Conservation (phyloP, 1,284 basidiomycete species). For the Trichosporon sp. region DNA sequence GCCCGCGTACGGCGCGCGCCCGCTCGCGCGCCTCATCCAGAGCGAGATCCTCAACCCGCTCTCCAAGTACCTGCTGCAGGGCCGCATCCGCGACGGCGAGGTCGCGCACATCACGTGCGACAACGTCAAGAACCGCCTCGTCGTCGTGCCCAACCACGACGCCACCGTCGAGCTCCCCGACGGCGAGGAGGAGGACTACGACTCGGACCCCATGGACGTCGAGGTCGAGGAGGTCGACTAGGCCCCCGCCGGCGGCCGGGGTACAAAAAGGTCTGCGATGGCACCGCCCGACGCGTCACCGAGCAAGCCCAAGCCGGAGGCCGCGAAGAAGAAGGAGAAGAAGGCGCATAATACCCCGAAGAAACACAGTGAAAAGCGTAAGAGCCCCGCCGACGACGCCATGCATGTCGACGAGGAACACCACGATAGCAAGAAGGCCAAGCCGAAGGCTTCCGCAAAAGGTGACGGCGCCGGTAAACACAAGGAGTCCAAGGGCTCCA, state of each 20-base stretch:
- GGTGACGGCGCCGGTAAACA: neutral
- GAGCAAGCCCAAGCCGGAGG: neutral
- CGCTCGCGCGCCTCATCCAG: conserved; percentile 87
- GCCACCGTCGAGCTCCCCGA: conserved; percentile 41
- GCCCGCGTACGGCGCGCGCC: conserved; percentile 79
- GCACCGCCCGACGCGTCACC: neutral
- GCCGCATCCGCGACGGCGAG: conserved; percentile 77
- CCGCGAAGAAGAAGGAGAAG: neutral
- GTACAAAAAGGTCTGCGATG: conserved; percentile 21
- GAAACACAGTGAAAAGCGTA: neutral
- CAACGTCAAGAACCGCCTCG: conserved; percentile 71
- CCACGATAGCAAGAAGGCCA: neutral
- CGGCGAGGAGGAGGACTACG: conserved; percentile 31
- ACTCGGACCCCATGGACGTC: conserved; percentile 45
- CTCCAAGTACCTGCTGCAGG: conserved; percentile 79
- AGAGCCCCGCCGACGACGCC: neutral
- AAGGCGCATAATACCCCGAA: neutral
- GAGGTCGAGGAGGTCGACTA: conserved; percentile 51
- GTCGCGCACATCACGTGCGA: conserved; percentile 73
- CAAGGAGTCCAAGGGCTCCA: neutral
- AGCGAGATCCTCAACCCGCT: conserved; percentile 89
- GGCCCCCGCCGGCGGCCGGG: conserved; percentile 23
- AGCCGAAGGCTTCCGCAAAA: neutral
- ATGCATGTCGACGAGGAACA: neutral
- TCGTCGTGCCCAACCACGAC: conserved; percentile 77